Percentiles rank a stretch among this genome's conserved stretches.
These are phyloP conservation scores for Termitomyces sp. DNA, from an alignment of 768 basidiomycete genomes.

Conservation along the genomic window DNA sequence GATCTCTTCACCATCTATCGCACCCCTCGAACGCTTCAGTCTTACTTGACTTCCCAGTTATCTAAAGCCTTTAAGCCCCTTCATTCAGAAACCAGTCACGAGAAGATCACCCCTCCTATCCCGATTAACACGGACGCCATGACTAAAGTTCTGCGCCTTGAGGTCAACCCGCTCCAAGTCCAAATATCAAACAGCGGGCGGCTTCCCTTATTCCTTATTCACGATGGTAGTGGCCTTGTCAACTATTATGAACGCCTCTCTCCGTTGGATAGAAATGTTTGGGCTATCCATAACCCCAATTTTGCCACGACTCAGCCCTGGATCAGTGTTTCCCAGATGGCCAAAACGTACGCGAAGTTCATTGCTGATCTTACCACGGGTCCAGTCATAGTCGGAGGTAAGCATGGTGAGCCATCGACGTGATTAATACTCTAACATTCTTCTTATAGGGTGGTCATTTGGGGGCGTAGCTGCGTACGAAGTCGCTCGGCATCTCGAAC, in stretches of 20 bases:
- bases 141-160: constrained; percentile 18
- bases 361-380: constrained; percentile 32
- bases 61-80: neutral
- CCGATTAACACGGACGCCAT: constrained; percentile 7
- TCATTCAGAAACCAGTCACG: neutral
- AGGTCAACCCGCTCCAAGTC: constrained; percentile 29
- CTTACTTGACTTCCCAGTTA: constrained; percentile 20
- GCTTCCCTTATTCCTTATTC: constrained; percentile 58
- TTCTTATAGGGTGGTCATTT: constrained; percentile 67
- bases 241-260: constrained; percentile 46
- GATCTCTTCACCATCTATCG: constrained; percentile 37
- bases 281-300: constrained; percentile 57
- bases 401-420: constrained; percentile 6
- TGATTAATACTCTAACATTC: neutral
- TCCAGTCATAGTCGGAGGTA: constrained; percentile 58
- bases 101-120: neutral
- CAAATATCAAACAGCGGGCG: constrained; percentile 26
- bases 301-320: constrained; percentile 44
- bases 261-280: constrained; percentile 48
- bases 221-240: constrained; percentile 69
- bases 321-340: constrained; percentile 51
- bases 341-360: constrained; percentile 41
- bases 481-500: constrained; percentile 48
- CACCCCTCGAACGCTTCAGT: constrained; percentile 37
- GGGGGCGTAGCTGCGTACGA: constrained; percentile 74